phyloP scores from a whole-genome alignment of 2,329 filamentous ascomycete genomes.

The Teratosphaeria zuluensis region DNA sequence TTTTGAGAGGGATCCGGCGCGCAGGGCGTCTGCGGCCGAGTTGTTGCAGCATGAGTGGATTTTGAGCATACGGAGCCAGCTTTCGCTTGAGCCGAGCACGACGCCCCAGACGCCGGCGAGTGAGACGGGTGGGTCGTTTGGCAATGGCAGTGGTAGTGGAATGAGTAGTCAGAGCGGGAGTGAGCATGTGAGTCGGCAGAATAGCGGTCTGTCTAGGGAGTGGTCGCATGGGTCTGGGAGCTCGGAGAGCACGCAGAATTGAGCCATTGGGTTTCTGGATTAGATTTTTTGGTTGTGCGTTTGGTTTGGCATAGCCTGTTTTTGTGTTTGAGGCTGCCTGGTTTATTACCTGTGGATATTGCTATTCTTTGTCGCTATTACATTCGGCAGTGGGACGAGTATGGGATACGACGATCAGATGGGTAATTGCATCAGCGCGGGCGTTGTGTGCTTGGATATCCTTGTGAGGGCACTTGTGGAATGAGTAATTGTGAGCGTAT shows the following conservation, averaged over 20 bases:
- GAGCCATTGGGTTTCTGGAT: background rate
- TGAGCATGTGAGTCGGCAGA: slow-evolving; percentile 2
- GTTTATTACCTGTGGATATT: background rate
- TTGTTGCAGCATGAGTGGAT: slow-evolving; percentile 92
- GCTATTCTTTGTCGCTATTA: background rate
- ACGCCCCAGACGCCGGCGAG: slow-evolving; percentile 34
- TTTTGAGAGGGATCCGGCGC: slow-evolving; percentile 74
- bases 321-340: background rate
- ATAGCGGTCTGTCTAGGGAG: slow-evolving; percentile 1
- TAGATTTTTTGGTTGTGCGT: background rate
- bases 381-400: background rate
- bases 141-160: slow-evolving; percentile 1
- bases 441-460: background rate
- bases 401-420: background rate
- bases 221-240: background rate
- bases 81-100: slow-evolving; percentile 37
- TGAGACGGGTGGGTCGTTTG: slow-evolving; percentile 8
- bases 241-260: background rate
- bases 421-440: background rate
- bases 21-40: slow-evolving; percentile 73
- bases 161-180: background rate
- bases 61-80: slow-evolving; percentile 36
- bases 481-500: too few relatives aligned
- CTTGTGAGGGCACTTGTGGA: too few relatives aligned
- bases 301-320: background rate